A percentile compares a stretch with the other conserved stretches of the same genome.
Conservation (phyloP, 140 eudicot genomes). For the Oenanthe javanica region DNA sequence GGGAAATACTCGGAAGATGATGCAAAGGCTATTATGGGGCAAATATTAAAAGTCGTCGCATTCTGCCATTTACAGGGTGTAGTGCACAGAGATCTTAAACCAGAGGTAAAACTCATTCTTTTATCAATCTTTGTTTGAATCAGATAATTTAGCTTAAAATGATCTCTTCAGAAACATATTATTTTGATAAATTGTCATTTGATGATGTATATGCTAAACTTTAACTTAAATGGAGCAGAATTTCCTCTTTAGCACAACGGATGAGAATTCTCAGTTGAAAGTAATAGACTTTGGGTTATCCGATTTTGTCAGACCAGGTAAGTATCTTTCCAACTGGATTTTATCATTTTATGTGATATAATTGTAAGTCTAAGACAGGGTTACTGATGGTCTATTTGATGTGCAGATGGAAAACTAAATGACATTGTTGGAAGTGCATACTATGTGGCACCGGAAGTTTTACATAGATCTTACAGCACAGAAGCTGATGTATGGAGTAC, state of each 20-base stretch:
- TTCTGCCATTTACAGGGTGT: constrained; percentile 71
- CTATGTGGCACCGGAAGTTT: constrained; percentile 66
- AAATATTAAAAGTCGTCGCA: constrained; percentile 42
- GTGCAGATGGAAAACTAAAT: constrained; percentile 48
- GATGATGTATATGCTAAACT: too few species aligned
- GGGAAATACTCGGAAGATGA: constrained; percentile 62
- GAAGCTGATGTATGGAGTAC: constrained; percentile 66
- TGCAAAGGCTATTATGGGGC: constrained; percentile 39
- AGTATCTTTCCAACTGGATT: not conserved
- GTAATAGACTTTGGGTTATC: constrained; percentile 77
- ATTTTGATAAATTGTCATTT: not conserved
- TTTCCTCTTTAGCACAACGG: constrained; percentile 42
- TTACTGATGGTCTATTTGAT: constrained; percentile 7
- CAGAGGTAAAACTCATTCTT: constrained; percentile 37
- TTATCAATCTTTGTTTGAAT: not conserved
- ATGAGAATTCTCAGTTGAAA: constrained; percentile 45
- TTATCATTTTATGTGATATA: not conserved
- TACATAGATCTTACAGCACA: constrained; percentile 47
- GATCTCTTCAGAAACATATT: not conserved
- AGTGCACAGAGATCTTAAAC: constrained; percentile 64
- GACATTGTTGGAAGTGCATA: constrained; percentile 76
- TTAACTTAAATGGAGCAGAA: constrained; percentile 30
- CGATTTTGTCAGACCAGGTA: constrained; percentile 64
- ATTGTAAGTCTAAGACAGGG: not conserved
- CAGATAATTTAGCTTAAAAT: not conserved